Evolutionary conservation across 1,139 yeast genomes (phyloP).

Genomic region (Barnettozyma hawaiiensis): DNA sequence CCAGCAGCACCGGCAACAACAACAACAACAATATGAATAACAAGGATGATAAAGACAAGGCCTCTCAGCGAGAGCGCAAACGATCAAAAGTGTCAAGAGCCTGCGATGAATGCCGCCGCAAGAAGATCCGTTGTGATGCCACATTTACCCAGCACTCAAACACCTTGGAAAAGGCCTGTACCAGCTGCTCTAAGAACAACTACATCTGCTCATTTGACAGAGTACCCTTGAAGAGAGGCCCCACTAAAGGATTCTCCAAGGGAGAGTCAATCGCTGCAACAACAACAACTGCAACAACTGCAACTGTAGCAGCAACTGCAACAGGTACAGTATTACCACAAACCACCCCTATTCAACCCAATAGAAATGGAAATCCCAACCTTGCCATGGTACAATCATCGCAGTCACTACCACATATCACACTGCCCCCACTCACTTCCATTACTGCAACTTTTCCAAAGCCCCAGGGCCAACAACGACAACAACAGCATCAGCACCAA

Average conservation of each 20-base stretch:
- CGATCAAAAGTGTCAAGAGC: constrained; percentile 65
- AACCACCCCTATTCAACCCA: constrained; percentile 1
- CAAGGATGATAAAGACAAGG: constrained; percentile 2
- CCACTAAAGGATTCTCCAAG: constrained; percentile 58
- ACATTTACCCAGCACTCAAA: constrained; percentile 39
- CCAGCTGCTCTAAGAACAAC: constrained; percentile 49
- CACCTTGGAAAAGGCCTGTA: constrained; percentile 45
- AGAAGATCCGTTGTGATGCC: constrained; percentile 61
- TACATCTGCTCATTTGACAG: constrained; percentile 60
- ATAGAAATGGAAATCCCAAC: constrained; percentile 16
- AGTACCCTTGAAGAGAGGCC: constrained; percentile 71
- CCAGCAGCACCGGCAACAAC: constrained; percentile 1
- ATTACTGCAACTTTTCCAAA: constrained; percentile 12
- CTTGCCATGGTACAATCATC: constrained; percentile 11
- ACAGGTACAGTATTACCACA: not conserved
- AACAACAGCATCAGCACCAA: constrained; percentile 5
- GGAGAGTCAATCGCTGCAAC: not conserved
- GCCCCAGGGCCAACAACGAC: constrained; percentile 4
- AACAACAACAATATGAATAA: constrained; percentile 10
- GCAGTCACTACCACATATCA: constrained; percentile 13
- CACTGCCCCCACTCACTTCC: constrained; percentile 22
- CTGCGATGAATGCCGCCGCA: constrained; percentile 62
- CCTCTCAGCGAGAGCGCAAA: constrained; percentile 33
- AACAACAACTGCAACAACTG: too few species aligned
- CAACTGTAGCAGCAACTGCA: not conserved